These are phyloP conservation scores for Claviceps humidiphila DNA, from an alignment of 2,329 filamentous ascomycete species.

Conservation along the genomic window DNA sequence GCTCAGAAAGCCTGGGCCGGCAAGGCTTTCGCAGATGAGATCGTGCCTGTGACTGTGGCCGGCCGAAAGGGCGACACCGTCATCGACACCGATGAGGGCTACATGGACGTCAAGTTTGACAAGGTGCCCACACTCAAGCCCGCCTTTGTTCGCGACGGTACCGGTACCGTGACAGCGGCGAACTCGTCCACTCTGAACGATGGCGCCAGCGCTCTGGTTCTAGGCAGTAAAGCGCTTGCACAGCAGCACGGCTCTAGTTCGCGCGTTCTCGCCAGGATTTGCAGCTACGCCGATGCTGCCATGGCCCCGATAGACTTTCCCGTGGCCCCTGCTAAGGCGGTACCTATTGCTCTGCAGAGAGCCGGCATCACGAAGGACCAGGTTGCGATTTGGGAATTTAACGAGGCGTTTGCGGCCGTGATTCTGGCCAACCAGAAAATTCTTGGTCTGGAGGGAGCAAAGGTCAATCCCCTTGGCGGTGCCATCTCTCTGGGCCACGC, in stretches of 20 bases:
- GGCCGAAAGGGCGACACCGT: constrained; percentile 71
- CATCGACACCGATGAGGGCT: constrained; percentile 77
- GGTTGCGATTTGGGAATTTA: constrained; percentile 94
- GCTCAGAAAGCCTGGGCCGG: constrained; percentile 81
- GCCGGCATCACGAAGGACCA: constrained; percentile 86
- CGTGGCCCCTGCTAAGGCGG: constrained; percentile 79
- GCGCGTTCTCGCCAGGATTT: constrained; percentile 75
- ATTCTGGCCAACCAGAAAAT: constrained; percentile 94
- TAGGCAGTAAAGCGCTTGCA: constrained; percentile 70
- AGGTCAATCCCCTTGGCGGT: constrained; percentile 78
- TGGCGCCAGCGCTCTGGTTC: constrained; percentile 77
- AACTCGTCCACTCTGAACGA: constrained; percentile 94
- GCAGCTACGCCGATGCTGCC: constrained; percentile 77
- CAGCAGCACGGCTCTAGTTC: constrained; percentile 65
- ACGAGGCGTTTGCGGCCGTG: constrained; percentile 92
- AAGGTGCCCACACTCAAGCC: constrained; percentile 81
- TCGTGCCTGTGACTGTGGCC: constrained; percentile 76
- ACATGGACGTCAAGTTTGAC: constrained; percentile 71
- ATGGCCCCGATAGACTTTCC: constrained; percentile 90
- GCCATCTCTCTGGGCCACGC: constrained; percentile 89
- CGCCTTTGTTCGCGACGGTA: constrained; percentile 75
- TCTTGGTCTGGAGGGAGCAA: constrained; percentile 63
- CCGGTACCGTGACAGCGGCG: constrained; percentile 83
- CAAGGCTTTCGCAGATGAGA: constrained; percentile 76
- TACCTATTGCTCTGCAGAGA: constrained; percentile 75